Evolutionary conservation across 108 stramenopile genomes (phyloP).

Genomic region (Tribonema minus): DNA sequence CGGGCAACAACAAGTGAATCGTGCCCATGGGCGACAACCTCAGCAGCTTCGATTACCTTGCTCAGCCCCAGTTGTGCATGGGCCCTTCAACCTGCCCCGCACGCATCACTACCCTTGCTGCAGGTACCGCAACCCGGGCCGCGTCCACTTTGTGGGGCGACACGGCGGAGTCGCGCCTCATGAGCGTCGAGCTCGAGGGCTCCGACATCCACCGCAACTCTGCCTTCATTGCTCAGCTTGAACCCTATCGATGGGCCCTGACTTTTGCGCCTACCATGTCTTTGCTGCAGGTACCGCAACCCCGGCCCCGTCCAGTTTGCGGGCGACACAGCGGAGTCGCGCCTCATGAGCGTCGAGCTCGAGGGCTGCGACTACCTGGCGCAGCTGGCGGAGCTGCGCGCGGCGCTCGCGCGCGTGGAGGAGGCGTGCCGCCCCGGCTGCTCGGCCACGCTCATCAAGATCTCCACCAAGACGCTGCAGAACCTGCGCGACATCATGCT

Average conservation of each 20-base stretch:
- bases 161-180: conserved; percentile 48
- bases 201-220: too few relatives aligned
- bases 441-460: conserved; percentile 44
- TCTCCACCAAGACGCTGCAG: conserved; percentile 44
- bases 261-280: neutral
- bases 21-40: too few relatives aligned
- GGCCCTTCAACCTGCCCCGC: too few relatives aligned
- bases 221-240: too few relatives aligned
- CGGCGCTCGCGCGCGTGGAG: conserved; percentile 25
- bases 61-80: too few relatives aligned
- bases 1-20: too few relatives aligned
- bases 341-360: conserved; percentile 45
- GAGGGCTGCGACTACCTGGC: conserved; percentile 50
- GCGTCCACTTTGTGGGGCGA: conserved; percentile 44
- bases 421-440: conserved; percentile 51
- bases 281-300: conserved; percentile 31
- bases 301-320: conserved; percentile 51
- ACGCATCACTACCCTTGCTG: neutral
- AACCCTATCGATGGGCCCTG: too few relatives aligned
- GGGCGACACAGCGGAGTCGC: conserved; percentile 46
- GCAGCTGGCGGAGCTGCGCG: conserved; percentile 51
- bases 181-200: too few relatives aligned
- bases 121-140: conserved; percentile 49
- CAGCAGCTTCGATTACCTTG: too few relatives aligned
- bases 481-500: conserved; percentile 51